These are phyloP conservation scores for Neospora caninum DNA, from an alignment of 169 alveolate species.

Conservation along the genomic window DNA sequence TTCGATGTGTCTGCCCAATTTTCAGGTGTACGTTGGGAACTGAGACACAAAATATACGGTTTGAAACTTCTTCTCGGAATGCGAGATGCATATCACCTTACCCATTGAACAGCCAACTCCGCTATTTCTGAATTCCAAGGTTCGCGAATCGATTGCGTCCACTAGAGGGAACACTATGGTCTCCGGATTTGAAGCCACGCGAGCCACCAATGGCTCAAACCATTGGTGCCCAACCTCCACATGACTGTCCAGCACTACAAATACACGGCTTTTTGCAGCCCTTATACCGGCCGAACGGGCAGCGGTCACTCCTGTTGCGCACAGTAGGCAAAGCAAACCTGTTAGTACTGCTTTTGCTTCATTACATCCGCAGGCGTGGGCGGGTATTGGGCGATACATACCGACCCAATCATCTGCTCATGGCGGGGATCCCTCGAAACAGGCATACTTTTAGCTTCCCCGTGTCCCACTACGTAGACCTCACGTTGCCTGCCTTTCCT, in stretches of 20 bases:
- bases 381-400: too few species aligned
- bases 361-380: too few species aligned
- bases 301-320: neutral
- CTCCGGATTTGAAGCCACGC: conserved; percentile 66
- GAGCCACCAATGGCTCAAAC: conserved; percentile 73
- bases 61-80: too few species aligned
- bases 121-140: neutral
- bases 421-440: too few species aligned
- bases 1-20: too few species aligned
- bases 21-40: too few species aligned
- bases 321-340: neutral
- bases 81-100: neutral
- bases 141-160: neutral
- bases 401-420: too few species aligned
- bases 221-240: conserved; percentile 70
- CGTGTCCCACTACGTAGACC: too few species aligned
- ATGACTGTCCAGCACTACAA: conserved; percentile 74
- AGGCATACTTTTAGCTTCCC: too few species aligned
- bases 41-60: too few species aligned
- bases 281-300: conserved; percentile 70
- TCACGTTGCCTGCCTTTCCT: too few species aligned
- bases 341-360: too few species aligned
- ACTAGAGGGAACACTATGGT: conserved; percentile 67
- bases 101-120: neutral
- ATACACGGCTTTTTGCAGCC: conserved; percentile 65